Conservation (phyloP, 257 asterid species). For the Jasminum sambac region DNA sequence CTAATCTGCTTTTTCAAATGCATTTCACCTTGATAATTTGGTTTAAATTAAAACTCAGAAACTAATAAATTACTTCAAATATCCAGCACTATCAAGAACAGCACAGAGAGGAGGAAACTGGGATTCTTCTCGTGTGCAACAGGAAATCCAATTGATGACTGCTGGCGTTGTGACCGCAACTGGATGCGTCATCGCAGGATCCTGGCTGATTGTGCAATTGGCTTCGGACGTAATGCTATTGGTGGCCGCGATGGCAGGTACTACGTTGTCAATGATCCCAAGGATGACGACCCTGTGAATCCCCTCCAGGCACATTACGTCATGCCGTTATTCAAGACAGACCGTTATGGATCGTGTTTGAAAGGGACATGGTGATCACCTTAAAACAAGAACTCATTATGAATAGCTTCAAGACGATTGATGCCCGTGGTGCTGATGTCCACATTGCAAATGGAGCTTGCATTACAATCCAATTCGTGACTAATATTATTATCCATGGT, state of each 20-base stretch:
- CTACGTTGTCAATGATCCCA: constrained; percentile 69
- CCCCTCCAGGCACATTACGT: constrained; percentile 89
- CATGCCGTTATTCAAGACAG: constrained; percentile 82
- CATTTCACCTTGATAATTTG: not conserved
- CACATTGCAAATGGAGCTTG: constrained; percentile 81
- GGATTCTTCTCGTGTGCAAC: constrained; percentile 74
- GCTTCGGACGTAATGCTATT: constrained; percentile 82
- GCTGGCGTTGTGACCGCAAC: constrained; percentile 81
- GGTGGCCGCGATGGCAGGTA: constrained; percentile 81
- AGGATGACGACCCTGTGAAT: constrained; percentile 65
- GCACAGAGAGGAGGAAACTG: constrained; percentile 70
- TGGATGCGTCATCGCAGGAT: constrained; percentile 80
- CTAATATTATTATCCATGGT: constrained; percentile 81
- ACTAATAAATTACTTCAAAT: constrained; percentile 5
- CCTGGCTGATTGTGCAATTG: constrained; percentile 78
- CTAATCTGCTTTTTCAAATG: not conserved
- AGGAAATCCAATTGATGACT: constrained; percentile 88
- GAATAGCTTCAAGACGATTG: constrained; percentile 91
- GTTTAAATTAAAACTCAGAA: not conserved
- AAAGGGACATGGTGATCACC: constrained; percentile 73
- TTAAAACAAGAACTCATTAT: constrained; percentile 78
- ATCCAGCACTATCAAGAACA: constrained; percentile 63
- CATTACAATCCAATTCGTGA: constrained; percentile 65
- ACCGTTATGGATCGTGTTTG: constrained; percentile 84
- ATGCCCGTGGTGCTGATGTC: constrained; percentile 76